phyloP scores from a whole-genome alignment of 257 asterid genomes.

The Solanum tarijense region DNA sequence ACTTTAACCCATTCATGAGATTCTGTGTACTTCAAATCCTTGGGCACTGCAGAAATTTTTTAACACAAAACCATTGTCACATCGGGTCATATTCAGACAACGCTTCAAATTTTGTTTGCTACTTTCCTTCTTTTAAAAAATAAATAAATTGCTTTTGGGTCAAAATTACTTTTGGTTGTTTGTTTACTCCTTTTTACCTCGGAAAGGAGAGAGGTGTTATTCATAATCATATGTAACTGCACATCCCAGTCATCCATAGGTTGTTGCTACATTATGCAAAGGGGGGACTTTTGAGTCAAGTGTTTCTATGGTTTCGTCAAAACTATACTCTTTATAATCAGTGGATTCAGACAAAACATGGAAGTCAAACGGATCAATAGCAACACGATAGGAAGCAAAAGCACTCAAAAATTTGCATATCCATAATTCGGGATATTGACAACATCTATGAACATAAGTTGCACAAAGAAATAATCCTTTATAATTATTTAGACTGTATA shows the following conservation, averaged over 20 bases:
- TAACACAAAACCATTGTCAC: background rate
- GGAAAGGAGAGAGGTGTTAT: background rate
- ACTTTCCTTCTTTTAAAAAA: background rate
- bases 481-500: background rate
- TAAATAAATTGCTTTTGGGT: background rate
- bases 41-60: slow-evolving; percentile 39
- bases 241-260: background rate
- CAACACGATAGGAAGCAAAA: background rate
- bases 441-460: background rate
- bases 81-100: background rate
- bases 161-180: background rate
- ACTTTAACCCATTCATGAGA: slow-evolving; percentile 94
- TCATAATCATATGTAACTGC: background rate
- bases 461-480: background rate
- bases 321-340: background rate
- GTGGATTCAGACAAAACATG: background rate
- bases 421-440: background rate
- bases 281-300: background rate
- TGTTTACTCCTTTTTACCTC: background rate
- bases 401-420: background rate
- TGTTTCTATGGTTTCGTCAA: background rate
- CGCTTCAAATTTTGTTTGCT: background rate
- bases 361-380: background rate
- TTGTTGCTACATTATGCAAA: background rate
- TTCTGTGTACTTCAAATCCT: slow-evolving; percentile 84